Base-by-base conservation (phyloP, 2,329 filamentous ascomycete genomes). In the Shiraia bambusicola region DNA sequence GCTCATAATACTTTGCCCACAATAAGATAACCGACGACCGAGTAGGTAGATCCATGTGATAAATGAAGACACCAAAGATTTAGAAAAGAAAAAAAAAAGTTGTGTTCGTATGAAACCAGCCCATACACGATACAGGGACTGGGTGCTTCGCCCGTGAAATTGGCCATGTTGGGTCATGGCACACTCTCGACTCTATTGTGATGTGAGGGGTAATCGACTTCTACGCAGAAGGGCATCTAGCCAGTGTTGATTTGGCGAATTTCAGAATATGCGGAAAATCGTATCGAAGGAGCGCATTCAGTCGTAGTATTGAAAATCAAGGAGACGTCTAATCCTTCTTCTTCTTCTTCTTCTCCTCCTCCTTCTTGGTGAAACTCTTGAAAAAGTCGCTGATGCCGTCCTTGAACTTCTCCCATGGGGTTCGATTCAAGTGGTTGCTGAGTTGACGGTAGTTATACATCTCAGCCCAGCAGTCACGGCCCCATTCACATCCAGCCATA, bases 401-500 rank as follows among this genome's bases (percentile, higher is more conserved):
- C 55, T 75, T 76, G 59, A 77, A 72, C 53, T 76, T 79, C 73
- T 94, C 87, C 88, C 89, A 96, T 40, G 73, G 77, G 36, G 82
- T 87, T 37, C 89, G 82, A 74, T 96, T 96, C 49, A 96, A 79
- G 70, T 83, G 84, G 68, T 95, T 92, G 74, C 89, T 95, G 62
- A 95, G 79, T 68, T 95, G 84, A 37, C 91, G 87, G 73, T 90
- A 98, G 67, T 87, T 86, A 73, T 95, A 95, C 83, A 98, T 96
- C 72, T 98, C 93, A 27, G 85, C 86, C 92, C 92, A 97, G 69
- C 93, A 98, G 72, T 98, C 92, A 35, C 93, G 82, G 3, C 92
- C 92, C 86, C 88, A 97, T 69, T 95, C 87, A 67, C 93, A 98
- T 3, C 93, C 93, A 5, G 93, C 93, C 92, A 98, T 97, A 69